Evolutionary conservation across 1,284 basidiomycete species (phyloP).

Genomic region (Tilletia indica): DNA sequence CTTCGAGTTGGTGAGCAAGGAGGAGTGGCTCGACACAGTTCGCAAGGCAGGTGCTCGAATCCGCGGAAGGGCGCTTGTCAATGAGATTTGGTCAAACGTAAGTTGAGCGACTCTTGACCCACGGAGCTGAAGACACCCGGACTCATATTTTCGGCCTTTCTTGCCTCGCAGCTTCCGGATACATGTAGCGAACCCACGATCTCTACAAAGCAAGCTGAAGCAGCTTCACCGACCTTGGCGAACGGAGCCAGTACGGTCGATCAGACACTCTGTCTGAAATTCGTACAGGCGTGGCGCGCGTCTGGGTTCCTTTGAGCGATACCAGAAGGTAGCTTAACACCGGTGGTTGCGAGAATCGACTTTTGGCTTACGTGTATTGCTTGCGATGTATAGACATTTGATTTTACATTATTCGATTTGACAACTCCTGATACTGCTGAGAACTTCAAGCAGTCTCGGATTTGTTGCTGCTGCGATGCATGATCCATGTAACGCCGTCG

Average conservation of each 20-base stretch:
- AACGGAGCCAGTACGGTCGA: slow-evolving; percentile 5
- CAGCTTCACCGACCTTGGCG: neutral
- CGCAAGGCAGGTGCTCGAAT: slow-evolving; percentile 32
- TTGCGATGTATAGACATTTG: no score
- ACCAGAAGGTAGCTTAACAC: no score
- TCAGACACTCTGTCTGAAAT: neutral
- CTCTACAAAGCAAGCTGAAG: neutral
- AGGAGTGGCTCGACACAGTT: slow-evolving; percentile 62
- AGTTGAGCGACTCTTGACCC: neutral
- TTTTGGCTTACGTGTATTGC: no score
- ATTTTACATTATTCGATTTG: neutral
- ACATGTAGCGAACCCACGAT: neutral
- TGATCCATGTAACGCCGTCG: slow-evolving; percentile 54
- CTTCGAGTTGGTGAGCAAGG: slow-evolving; percentile 71
- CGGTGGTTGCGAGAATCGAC: no score
- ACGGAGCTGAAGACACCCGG: no score
- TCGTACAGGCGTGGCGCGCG: slow-evolving; percentile 14
- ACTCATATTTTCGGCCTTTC: no score
- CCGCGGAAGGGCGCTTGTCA: slow-evolving; percentile 22
- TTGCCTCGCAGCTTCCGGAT: neutral
- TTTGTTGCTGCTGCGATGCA: slow-evolving; percentile 11
- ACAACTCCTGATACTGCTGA: no score
- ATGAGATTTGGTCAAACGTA: slow-evolving; percentile 24
- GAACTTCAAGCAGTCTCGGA: no score
- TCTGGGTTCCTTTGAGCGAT: neutral